Percentiles rank a stretch among this genome's conserved stretches.
These are phyloP conservation scores for Ceratocystis ficicola DNA, from an alignment of 2,329 filamentous ascomycete genomes.

Conservation along the genomic window DNA sequence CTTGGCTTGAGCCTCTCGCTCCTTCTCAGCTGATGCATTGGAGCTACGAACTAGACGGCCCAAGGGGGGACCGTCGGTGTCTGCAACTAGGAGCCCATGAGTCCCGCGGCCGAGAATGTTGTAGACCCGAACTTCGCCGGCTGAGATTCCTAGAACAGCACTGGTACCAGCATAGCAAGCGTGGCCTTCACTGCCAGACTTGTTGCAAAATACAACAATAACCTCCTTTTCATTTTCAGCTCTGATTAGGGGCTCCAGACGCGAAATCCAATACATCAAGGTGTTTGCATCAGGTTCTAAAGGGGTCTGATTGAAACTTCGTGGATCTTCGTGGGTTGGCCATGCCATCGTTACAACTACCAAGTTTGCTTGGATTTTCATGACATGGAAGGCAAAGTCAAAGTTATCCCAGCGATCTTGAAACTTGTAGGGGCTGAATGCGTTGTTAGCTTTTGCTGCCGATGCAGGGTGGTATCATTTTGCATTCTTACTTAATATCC, in stretches of 20 bases:
- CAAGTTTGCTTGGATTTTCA: conserved; percentile 45
- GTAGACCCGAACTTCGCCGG: conserved; percentile 55
- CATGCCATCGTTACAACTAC: conserved; percentile 68
- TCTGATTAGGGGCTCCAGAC: conserved; percentile 53
- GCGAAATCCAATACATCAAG: conserved; percentile 60
- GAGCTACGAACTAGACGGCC: conserved; percentile 36
- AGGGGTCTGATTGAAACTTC: conserved; percentile 35
- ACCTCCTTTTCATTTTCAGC: conserved; percentile 43
- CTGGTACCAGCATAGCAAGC: conserved; percentile 63
- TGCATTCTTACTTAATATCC: conserved; percentile 38
- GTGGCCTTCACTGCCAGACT: conserved; percentile 52
- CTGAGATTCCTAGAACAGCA: conserved; percentile 52
- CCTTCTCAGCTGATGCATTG: background rate
- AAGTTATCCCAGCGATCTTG: conserved; percentile 23
- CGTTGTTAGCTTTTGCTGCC: conserved; percentile 26
- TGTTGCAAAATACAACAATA: conserved; percentile 61
- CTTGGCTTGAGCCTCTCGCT: conserved; percentile 6
- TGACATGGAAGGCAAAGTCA: conserved; percentile 40
- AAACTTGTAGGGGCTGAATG: conserved; percentile 21
- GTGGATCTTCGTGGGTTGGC: conserved; percentile 48
- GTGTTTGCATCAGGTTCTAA: conserved; percentile 60
- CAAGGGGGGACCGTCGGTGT: conserved; percentile 39
- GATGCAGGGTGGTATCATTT: conserved; percentile 36
- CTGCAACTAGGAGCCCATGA: conserved; percentile 55
- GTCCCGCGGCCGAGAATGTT: conserved; percentile 57